Conservation (phyloP, 768 basidiomycete genomes). For the Trichaptum fuscoviolaceum region DNA sequence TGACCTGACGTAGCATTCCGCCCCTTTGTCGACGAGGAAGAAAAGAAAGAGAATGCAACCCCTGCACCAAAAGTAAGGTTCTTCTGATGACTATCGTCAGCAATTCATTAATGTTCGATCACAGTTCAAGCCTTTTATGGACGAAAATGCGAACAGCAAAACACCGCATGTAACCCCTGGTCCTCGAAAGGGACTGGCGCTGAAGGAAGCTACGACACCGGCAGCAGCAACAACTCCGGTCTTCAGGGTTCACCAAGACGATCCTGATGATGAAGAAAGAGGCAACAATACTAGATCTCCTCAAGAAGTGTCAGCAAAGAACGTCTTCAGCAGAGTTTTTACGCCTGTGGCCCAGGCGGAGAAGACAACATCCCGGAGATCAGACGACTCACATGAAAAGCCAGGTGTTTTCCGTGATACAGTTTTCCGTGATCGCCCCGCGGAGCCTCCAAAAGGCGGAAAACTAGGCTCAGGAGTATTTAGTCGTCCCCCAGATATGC, state of each 20-base stretch:
- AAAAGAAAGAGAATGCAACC: slow-evolving; percentile 37
- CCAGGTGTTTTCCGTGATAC: neutral
- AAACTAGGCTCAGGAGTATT: slow-evolving; percentile 49
- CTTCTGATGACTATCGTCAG: neutral
- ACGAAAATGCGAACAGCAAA: slow-evolving; percentile 14
- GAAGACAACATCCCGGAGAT: neutral
- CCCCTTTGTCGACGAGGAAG: slow-evolving; percentile 66
- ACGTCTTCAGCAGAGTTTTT: neutral
- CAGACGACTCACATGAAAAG: neutral
- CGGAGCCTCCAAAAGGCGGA: neutral
- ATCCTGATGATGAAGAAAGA: neutral
- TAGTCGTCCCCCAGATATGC: slow-evolving; percentile 49
- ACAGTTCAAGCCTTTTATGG: slow-evolving; percentile 63
- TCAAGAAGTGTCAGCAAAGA: neutral
- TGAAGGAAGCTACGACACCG: slow-evolving; percentile 12
- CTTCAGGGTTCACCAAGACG: neutral
- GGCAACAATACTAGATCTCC: neutral
- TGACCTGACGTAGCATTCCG: slow-evolving; percentile 42
- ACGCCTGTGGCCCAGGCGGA: neutral
- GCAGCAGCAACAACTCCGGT: slow-evolving; percentile 9
- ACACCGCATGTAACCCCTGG: neutral
- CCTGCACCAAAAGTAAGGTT: slow-evolving; percentile 36
- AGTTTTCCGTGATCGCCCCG: neutral
- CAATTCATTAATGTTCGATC: neutral
- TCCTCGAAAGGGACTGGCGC: slow-evolving; percentile 7